Base-by-base conservation (phyloP, 1,284 basidiomycete genomes). In the Sporisorium sorghi region DNA sequence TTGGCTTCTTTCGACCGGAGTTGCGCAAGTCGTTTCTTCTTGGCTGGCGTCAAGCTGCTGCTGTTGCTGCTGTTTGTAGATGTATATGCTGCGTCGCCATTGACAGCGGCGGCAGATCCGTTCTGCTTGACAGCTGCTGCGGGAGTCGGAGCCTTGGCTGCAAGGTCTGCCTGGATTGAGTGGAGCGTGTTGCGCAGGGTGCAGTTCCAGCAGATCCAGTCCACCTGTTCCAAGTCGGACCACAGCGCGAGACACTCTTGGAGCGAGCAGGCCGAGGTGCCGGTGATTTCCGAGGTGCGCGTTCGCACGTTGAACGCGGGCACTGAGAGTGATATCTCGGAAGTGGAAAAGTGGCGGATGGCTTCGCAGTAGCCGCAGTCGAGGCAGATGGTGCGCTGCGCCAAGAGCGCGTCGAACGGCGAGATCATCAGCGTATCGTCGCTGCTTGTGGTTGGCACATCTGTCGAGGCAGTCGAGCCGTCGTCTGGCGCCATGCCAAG, bases 121-220 rank as follows among this genome's bases (percentile, higher is more conserved):
- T 73, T 69, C 35, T 35, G 54, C 49, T 66, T 66, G 5, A 40
- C 33, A 7, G 53, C n/a, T 6, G 46, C 26, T 6, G 46, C 26
- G 10, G 55, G 9, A 1, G 59, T 5, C 0, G 61, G 19, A 23
- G 35, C 48, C 15, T 65, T 65, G 40, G 43, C n/a, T 6, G 61
- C 54, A 10, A 73, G 19, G n/a, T 73, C 66, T 8, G 32, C 28
- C 32, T 49, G 44, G 39, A 70, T 54, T 8, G 37, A 48, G 5
- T 44, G 54, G 10, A 71, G 47, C 5, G 79, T 82, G 6, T 57
- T 62, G 17, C 48, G 66, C 23, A 84, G 49, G 15, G 73, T 82
- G 49, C 83, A 84, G n/a, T 74, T 72, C 68, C 74, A 77, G 61
- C 83, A 84, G 24, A 72, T 73, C 83, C 83, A 84, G 19, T 84